These are phyloP conservation scores for Rhynchospora pubera DNA, from an alignment of 176 grass and related monocot genomes.

Conservation along the genomic window DNA sequence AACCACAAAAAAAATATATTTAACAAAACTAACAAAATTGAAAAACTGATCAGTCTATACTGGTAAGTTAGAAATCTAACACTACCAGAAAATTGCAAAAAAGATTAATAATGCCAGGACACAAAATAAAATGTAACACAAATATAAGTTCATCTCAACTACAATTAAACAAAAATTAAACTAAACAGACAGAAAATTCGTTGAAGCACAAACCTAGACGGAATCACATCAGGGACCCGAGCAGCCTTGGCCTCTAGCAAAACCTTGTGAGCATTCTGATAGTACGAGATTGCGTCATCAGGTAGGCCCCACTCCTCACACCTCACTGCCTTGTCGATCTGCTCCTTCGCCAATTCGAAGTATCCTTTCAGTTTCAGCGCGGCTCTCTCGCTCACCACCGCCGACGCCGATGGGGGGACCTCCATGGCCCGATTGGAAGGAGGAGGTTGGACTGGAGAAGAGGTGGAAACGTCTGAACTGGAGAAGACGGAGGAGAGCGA, in stretches of 20 bases:
- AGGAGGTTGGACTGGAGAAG: not conserved
- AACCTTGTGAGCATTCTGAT: slow-evolving; percentile 65
- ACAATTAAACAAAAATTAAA: not conserved
- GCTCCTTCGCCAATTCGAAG: slow-evolving; percentile 94
- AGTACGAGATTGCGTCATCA: slow-evolving; percentile 64
- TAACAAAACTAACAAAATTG: not conserved
- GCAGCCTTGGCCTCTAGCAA: slow-evolving; percentile 88
- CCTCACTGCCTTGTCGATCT: slow-evolving; percentile 92
- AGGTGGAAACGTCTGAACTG: slow-evolving; percentile 8
- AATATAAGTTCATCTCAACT: not conserved
- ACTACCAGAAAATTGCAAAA: not conserved
- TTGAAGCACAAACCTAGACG: slow-evolving; percentile 39
- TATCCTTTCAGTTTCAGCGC: slow-evolving; percentile 86
- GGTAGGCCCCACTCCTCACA: slow-evolving; percentile 81
- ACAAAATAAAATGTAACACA: not conserved
- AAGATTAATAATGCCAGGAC: not conserved
- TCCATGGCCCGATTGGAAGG: slow-evolving; percentile 21
- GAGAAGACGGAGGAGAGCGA: slow-evolving; percentile 36
- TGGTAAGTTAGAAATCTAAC: not conserved
- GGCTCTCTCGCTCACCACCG: slow-evolving; percentile 71
- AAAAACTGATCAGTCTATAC: not conserved
- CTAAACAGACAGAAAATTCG: not conserved
- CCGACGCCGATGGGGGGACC: slow-evolving; percentile 24
- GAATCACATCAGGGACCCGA: slow-evolving; percentile 65
- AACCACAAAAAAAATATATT: not conserved